phyloP scores from a whole-genome alignment of 345 rosid genomes.

The Reutealis trisperma region DNA sequence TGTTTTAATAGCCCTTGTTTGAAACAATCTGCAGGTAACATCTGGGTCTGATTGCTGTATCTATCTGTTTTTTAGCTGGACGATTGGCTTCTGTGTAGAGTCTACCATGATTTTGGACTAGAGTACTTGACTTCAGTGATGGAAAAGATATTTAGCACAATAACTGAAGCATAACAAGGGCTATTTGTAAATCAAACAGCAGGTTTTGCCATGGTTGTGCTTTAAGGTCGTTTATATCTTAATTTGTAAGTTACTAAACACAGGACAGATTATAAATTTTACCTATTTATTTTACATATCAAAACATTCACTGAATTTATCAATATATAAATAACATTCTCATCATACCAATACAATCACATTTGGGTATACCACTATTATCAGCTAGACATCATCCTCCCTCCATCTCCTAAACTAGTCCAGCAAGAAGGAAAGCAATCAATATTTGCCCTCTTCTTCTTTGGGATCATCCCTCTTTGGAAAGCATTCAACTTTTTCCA shows the following conservation, averaged over 20 bases:
- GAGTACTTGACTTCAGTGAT: conserved; percentile 9
- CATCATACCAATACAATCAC: neutral
- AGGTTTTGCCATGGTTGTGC: neutral
- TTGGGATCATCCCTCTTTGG: neutral
- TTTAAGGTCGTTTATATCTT: neutral
- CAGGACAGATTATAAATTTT: neutral
- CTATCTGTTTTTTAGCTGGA: conserved; percentile 5
- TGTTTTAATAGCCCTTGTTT: too few relatives aligned
- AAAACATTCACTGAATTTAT: neutral
- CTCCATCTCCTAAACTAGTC: neutral
- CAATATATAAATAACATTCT: neutral
- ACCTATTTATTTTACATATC: neutral
- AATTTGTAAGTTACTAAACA: neutral
- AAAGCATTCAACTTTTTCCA: neutral
- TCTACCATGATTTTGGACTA: conserved; percentile 9
- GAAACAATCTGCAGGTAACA: neutral
- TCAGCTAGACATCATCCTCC: neutral
- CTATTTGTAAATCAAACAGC: neutral
- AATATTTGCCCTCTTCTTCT: neutral
- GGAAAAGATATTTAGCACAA: conserved; percentile 8
- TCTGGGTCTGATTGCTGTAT: neutral
- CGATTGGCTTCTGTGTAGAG: conserved; percentile 9
- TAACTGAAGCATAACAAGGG: neutral
- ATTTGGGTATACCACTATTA: neutral
- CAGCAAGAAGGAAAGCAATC: neutral